phyloP scores from a whole-genome alignment of 768 basidiomycete genomes.

The Mycena albidolilacea region DNA sequence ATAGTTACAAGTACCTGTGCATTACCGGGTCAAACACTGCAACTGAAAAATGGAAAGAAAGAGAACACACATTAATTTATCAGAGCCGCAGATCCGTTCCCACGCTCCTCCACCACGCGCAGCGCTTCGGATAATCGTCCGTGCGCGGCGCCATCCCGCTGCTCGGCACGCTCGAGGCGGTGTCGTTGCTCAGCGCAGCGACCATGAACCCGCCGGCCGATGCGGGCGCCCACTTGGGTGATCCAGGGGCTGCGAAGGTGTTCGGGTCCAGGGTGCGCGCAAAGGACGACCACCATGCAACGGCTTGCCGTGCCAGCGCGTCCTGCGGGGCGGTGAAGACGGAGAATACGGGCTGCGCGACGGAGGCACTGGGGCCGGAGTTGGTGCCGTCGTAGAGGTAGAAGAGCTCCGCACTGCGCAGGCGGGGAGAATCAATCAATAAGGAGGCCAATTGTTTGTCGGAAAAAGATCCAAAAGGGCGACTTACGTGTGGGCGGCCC shows the following conservation, averaged over 20 bases:
- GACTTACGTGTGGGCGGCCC: slow-evolving; percentile 40
- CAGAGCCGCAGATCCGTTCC: slow-evolving; percentile 36
- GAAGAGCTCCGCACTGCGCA: slow-evolving; percentile 38
- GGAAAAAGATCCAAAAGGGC: background rate
- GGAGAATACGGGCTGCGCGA: slow-evolving; percentile 41
- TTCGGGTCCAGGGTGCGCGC: slow-evolving; percentile 39
- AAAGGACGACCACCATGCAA: slow-evolving; percentile 42
- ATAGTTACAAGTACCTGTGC: slow-evolving; percentile 2
- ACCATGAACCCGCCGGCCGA: slow-evolving; percentile 37
- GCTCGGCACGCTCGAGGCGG: slow-evolving; percentile 1
- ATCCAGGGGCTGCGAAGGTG: slow-evolving; percentile 34
- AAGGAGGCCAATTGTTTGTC: background rate
- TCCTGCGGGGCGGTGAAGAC: slow-evolving; percentile 32
- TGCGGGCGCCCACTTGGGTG: slow-evolving; percentile 37
- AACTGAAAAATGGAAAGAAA: background rate
- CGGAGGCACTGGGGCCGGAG: slow-evolving; percentile 40
- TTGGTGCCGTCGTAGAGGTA: slow-evolving; percentile 43
- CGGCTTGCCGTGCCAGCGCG: slow-evolving; percentile 35
- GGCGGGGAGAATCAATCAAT: background rate
- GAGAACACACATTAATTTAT: background rate
- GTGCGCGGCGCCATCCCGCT: slow-evolving; percentile 28
- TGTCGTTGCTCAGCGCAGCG: slow-evolving; percentile 6
- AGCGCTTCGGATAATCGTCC: slow-evolving; percentile 21
- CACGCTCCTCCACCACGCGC: slow-evolving; percentile 42
- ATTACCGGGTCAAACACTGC: background rate